Evolutionary conservation across 768 basidiomycete genomes (phyloP), one percentile per base, ranked within the genome.

Genomic region (Podaxis sp.): DNA sequence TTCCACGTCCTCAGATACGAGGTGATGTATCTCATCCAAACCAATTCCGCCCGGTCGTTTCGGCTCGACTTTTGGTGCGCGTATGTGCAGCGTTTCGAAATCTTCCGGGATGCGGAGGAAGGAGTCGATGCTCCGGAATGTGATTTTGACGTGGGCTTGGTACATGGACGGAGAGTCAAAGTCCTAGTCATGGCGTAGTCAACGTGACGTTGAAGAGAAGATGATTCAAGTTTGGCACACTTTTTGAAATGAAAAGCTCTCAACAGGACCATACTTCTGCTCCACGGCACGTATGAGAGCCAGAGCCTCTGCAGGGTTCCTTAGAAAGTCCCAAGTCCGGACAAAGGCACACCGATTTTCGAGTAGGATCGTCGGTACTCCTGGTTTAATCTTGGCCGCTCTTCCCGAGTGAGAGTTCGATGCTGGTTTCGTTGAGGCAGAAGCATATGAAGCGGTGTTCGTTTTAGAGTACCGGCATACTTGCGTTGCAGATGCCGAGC

Each of bases 261-360:
- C 69, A 37, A 86, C 67, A 8, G 75, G 71, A 13, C 85, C 85
- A 69, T 81, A 85, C 58, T 77, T 80, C 17, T 77, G 77, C 72
- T 90, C 88, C 29, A 89, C 66, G 7, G 78, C 81, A 51, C 83
- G 80, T 59, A 88, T 68, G 51, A 86, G 75, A 51, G 81, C 75
- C 7, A 81, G 76, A 4, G 80, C 82, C 24, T 89, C 82, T 4
- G 76, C 71, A 66, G 85, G 80, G 37, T 80, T 81, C 2, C 67
- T 70, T 15, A 84, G 70, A 8, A 75, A 73, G 46, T 71, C 71
- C 68, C 76, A 79, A 52, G 79, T 71, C 49, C 79, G 76, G 40
- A 85, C 71, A 36, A 71, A 69, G 11, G 82, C 71, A 68, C 61
- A 56, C 24, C 47, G n/a, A 24, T 62, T 62, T 29, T 62, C 54